These are phyloP conservation scores for Exophiala viscosa DNA, from an alignment of 2,329 filamentous ascomycete genomes.

Conservation along the genomic window DNA sequence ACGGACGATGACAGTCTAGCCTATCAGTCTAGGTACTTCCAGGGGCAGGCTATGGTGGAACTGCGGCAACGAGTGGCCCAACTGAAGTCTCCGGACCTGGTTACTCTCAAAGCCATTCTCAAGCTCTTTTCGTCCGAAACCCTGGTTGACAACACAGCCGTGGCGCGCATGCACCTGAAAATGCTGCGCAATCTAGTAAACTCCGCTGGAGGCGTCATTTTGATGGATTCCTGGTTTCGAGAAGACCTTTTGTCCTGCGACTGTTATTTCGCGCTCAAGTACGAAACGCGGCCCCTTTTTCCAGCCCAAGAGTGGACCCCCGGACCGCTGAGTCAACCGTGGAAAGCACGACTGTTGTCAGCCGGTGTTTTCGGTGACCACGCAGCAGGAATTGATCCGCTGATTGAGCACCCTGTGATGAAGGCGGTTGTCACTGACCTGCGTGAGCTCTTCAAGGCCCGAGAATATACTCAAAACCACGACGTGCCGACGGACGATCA, in stretches of 20 bases:
- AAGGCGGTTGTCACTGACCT: conserved; percentile 23
- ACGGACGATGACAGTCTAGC: conserved; percentile 19
- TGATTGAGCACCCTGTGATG: conserved; percentile 23
- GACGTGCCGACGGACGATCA: conserved; percentile 24
- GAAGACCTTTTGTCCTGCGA: conserved; percentile 26
- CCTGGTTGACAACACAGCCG: conserved; percentile 25
- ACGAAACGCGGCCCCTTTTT: conserved; percentile 25
- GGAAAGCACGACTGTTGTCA: conserved; percentile 25
- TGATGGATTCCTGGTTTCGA: conserved; percentile 27
- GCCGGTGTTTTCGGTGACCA: conserved; percentile 26
- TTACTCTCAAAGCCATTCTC: conserved; percentile 23
- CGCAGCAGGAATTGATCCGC: conserved; percentile 19
- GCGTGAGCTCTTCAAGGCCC: conserved; percentile 24
- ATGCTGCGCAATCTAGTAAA: conserved; percentile 27
- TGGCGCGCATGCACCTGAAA: conserved; percentile 27
- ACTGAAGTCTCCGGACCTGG: conserved; percentile 15
- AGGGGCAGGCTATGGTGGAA: conserved; percentile 26
- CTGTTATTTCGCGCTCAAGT: conserved; percentile 27
- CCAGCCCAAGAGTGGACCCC: conserved; percentile 25
- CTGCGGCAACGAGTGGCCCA: conserved; percentile 19
- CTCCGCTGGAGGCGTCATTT: conserved; percentile 22
- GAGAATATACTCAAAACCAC: conserved; percentile 19
- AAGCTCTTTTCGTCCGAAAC: conserved; percentile 27
- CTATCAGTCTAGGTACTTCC: conserved; percentile 23
- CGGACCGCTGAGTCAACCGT: conserved; percentile 26